phyloP scores from a whole-genome alignment of 352 stramenopile genomes.

The Pythium scleroteichum region DNA sequence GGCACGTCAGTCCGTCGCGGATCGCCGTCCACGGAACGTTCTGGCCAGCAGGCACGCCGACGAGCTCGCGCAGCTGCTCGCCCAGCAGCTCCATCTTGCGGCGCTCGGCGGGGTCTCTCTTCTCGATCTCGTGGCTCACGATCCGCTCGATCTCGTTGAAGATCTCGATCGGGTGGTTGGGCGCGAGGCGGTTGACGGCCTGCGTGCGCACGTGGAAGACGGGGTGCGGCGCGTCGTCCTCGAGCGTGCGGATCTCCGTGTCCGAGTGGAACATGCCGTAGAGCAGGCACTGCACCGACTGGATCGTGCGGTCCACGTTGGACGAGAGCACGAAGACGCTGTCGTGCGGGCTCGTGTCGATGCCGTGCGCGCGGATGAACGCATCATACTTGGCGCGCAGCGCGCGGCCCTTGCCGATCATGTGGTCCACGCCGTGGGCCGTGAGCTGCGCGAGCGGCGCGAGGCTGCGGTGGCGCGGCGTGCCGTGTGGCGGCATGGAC shows the following conservation, averaged over 20 bases:
- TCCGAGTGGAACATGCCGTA: conserved; percentile 65
- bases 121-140: conserved; percentile 55
- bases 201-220: conserved; percentile 68
- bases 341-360: conserved; percentile 29
- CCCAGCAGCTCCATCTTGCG: conserved; percentile 22
- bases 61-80: conserved; percentile 23
- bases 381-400: conserved; percentile 50
- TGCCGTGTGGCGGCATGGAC: conserved; percentile 43
- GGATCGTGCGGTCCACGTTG: conserved; percentile 69
- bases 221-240: conserved; percentile 15
- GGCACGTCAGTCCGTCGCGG: conserved; percentile 67
- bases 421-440: conserved; percentile 65
- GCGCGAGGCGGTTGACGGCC: conserved; percentile 62
- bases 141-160: conserved; percentile 76
- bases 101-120: conserved; percentile 23
- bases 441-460: conserved; percentile 65
- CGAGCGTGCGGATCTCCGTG: conserved; percentile 11
- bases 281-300: conserved; percentile 77
- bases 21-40: conserved; percentile 75
- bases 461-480: conserved; percentile 38
- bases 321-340: conserved; percentile 80
- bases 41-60: conserved; percentile 48
- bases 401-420: conserved; percentile 56
- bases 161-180: conserved; percentile 56
- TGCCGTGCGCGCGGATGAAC: conserved; percentile 29